Percentiles rank a stretch among this genome's conserved stretches.
Evolutionary conservation across 2,329 filamentous ascomycete species (phyloP).

Genomic region (Pseudogymnoascus sp.): DNA sequence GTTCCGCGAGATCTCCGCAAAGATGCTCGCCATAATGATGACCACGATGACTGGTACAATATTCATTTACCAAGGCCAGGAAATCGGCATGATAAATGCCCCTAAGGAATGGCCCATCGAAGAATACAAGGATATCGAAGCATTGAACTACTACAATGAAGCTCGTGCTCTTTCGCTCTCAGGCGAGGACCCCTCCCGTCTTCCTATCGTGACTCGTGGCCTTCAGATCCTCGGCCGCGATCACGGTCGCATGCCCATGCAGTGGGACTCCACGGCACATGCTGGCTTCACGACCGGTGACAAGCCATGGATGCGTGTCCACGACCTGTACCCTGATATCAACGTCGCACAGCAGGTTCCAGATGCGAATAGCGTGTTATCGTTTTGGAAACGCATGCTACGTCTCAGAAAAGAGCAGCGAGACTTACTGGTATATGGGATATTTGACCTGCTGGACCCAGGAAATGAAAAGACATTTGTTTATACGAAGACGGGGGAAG

Average conservation of each 20-base stretch:
- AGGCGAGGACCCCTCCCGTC: not conserved
- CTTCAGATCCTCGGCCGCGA: slow-evolving; percentile 55
- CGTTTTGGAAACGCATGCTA: slow-evolving; percentile 26
- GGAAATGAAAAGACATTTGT: slow-evolving; percentile 38
- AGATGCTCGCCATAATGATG: slow-evolving; percentile 45
- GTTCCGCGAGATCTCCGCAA: slow-evolving; percentile 29
- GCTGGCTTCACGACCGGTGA: slow-evolving; percentile 53
- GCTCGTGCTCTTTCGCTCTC: slow-evolving; percentile 39
- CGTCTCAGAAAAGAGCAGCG: slow-evolving; percentile 38
- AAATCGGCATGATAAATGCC: slow-evolving; percentile 52
- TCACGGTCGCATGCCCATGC: slow-evolving; percentile 59
- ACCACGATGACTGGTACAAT: slow-evolving; percentile 44
- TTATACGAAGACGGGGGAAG: slow-evolving; percentile 33
- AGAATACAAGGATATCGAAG: slow-evolving; percentile 42
- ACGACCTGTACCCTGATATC: slow-evolving; percentile 43
- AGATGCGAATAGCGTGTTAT: slow-evolving; percentile 20
- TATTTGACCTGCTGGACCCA: slow-evolving; percentile 44
- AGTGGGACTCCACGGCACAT: slow-evolving; percentile 49
- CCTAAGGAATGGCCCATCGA: slow-evolving; percentile 43
- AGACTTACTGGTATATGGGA: slow-evolving; percentile 53
- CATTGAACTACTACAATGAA: slow-evolving; percentile 40
- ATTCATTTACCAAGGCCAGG: slow-evolving; percentile 53
- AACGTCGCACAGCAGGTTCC: slow-evolving; percentile 48
- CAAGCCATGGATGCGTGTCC: slow-evolving; percentile 52
- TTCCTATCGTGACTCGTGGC: slow-evolving; percentile 21